Percentiles rank a stretch among this genome's conserved stretches.
phyloP scores from a whole-genome alignment of 345 rosid genomes.

The Eucalyptus rudis region DNA sequence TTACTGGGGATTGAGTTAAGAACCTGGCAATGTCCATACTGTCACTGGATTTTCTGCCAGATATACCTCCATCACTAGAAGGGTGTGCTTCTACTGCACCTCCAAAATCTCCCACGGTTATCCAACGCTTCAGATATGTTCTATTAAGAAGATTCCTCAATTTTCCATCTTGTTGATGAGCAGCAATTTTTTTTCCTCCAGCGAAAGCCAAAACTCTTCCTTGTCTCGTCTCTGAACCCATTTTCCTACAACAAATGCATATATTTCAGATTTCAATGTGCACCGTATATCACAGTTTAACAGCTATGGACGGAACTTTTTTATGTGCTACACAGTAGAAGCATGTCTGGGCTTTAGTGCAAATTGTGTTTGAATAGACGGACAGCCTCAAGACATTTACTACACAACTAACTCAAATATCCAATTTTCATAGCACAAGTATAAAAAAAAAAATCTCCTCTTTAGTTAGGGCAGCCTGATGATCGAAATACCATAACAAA shows the following conservation, averaged over 20 bases:
- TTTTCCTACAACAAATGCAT: slow-evolving; percentile 25
- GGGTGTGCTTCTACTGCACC: slow-evolving; percentile 22
- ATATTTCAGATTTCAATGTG: background rate
- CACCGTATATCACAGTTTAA: background rate
- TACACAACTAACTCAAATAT: background rate
- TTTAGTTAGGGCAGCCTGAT: background rate
- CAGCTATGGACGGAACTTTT: background rate
- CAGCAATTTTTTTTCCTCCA: slow-evolving; percentile 13
- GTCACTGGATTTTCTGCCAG: slow-evolving; percentile 8
- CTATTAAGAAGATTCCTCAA: slow-evolving; percentile 69
- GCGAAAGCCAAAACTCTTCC: slow-evolving; percentile 15
- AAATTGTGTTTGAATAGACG: background rate
- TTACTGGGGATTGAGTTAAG: background rate
- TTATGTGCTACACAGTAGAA: background rate
- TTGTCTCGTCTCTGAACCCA: slow-evolving; percentile 21
- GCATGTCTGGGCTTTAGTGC: background rate
- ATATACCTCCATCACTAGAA: slow-evolving; percentile 20
- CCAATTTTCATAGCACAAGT: background rate
- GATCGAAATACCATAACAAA: background rate
- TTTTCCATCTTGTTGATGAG: slow-evolving; percentile 57
- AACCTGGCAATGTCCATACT: slow-evolving; percentile 74
- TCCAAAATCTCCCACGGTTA: slow-evolving; percentile 33
- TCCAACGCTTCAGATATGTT: slow-evolving; percentile 77
- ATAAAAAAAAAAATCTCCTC: background rate
- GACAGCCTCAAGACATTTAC: background rate